Conservation (phyloP, 495 filamentous ascomycete genomes). For the Daldinia vernicosa region DNA sequence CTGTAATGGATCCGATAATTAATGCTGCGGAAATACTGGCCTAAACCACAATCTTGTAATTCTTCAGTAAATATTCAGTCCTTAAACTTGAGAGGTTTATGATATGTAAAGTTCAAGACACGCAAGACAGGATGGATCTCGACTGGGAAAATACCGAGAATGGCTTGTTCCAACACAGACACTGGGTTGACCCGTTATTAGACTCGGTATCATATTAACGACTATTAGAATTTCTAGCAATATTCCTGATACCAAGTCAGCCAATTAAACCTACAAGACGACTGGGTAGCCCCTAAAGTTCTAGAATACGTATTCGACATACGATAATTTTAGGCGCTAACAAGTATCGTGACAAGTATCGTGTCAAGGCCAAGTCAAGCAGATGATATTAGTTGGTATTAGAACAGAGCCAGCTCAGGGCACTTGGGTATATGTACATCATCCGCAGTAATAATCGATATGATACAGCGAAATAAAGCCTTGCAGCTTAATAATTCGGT, state of each 20-base stretch:
- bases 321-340: background rate
- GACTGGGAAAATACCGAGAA: too few species aligned
- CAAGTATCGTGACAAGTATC: background rate
- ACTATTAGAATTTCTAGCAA: background rate
- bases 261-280: background rate
- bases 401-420: slow-evolving; percentile 26
- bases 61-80: background rate
- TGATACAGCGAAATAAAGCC: slow-evolving; percentile 26
- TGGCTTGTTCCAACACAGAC: background rate
- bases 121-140: too few species aligned
- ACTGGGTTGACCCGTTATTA: background rate
- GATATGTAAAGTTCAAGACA: too few species aligned
- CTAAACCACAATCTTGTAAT: background rate
- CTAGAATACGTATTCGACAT: background rate
- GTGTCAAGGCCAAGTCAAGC: background rate
- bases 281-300: background rate
- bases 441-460: slow-evolving; percentile 11
- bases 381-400: slow-evolving; percentile 13
- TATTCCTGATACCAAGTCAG: background rate
- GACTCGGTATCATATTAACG: background rate
- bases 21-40: too few species aligned
- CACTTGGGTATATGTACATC: slow-evolving; percentile 32
- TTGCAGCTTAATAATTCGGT: background rate
- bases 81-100: too few species aligned
- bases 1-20: background rate